Conservation (phyloP, 345 rosid species). For the Salix viminalis region DNA sequence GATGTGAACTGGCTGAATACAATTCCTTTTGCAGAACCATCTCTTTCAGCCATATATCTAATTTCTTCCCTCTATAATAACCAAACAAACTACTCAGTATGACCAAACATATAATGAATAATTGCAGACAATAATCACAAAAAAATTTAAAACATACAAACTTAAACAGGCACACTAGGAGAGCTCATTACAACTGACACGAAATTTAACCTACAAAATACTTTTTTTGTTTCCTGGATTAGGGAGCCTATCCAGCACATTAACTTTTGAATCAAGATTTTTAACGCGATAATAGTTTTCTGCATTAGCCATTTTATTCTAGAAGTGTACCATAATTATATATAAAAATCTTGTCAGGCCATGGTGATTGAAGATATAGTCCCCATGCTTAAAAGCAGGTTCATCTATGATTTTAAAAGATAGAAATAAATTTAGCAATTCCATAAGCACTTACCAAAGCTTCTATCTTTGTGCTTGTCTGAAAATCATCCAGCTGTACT, state of each 20-base stretch:
- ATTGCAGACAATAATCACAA: background rate
- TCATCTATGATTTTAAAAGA: background rate
- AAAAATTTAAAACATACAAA: background rate
- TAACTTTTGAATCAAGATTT: background rate
- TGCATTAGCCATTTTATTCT: background rate
- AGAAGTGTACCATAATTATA: background rate
- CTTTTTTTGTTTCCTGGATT: background rate
- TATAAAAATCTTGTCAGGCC: background rate
- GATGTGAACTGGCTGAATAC: conserved; percentile 98
- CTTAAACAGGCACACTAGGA: background rate
- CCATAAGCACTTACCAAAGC: conserved; percentile 66
- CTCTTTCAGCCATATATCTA: conserved; percentile 86
- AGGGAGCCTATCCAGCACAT: background rate
- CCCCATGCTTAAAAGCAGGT: background rate
- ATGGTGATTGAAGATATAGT: background rate
- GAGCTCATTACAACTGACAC: too few relatives aligned
- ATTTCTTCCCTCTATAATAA: conserved; percentile 84
- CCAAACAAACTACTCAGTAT: conserved; percentile 11
- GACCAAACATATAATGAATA: background rate
- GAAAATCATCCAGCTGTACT: conserved; percentile 68
- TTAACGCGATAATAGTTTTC: background rate
- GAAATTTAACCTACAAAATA: background rate
- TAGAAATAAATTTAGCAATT: background rate
- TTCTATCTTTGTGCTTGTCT: conserved; percentile 97
- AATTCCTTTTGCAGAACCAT: conserved; percentile 95